These are phyloP conservation scores for Paramyrothecium sp. DNA, from an alignment of 2,329 filamentous ascomycete species.

Conservation along the genomic window DNA sequence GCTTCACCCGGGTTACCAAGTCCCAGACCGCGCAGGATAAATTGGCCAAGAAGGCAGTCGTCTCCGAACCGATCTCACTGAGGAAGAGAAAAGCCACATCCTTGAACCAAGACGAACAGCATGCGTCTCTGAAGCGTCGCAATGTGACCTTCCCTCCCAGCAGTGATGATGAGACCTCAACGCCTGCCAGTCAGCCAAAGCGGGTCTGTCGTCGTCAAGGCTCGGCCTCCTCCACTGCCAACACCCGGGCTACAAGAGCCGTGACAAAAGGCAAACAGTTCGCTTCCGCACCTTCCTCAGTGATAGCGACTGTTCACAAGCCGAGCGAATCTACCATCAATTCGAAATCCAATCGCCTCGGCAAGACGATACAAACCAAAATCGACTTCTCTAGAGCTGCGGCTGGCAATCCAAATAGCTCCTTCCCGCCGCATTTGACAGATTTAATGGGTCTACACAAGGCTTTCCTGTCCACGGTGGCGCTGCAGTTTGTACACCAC, in stretches of 20 bases:
- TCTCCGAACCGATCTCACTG: slow-evolving; percentile 22
- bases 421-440: slow-evolving; percentile 50
- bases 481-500: slow-evolving; percentile 69
- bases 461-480: slow-evolving; percentile 66
- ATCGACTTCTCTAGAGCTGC: slow-evolving; percentile 36
- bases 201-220: slow-evolving; percentile 25
- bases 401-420: slow-evolving; percentile 11
- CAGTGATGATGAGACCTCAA: slow-evolving; percentile 24
- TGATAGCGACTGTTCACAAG: slow-evolving; percentile 25
- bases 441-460: slow-evolving; percentile 64
- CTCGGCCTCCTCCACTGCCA: slow-evolving; percentile 3
- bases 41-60: slow-evolving; percentile 32
- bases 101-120: slow-evolving; percentile 19
- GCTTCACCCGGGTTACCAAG: slow-evolving; percentile 49
- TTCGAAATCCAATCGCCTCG: slow-evolving; percentile 24
- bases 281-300: slow-evolving; percentile 25
- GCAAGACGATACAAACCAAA: slow-evolving; percentile 28
- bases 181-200: slow-evolving; percentile 16
- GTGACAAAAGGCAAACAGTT: slow-evolving; percentile 27
- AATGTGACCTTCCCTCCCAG: slow-evolving; percentile 31
- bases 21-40: slow-evolving; percentile 19
- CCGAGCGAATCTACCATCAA: slow-evolving; percentile 28
- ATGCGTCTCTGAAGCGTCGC: slow-evolving; percentile 16
- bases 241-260: slow-evolving; percentile 4
- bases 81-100: slow-evolving; percentile 37